Conservation (phyloP, 371 early-diverging fungal species). For the Actinomortierella ambigua region DNA sequence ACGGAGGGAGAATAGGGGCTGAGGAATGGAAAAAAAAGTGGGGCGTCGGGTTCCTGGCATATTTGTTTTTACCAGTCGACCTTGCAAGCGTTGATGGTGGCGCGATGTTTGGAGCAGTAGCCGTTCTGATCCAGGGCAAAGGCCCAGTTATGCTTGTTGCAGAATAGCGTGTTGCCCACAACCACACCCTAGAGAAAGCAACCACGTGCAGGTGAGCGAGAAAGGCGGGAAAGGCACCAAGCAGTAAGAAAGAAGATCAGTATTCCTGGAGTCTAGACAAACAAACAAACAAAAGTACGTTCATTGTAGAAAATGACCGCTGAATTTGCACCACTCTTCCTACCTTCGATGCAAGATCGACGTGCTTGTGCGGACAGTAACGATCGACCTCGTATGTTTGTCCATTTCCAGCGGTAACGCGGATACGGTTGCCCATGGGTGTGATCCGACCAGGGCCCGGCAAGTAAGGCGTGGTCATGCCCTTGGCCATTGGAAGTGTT, state of each 20-base stretch:
- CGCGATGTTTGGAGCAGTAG: constrained; percentile 51
- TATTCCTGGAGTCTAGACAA: neutral
- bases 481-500: constrained; percentile 20
- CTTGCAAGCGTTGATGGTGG: constrained; percentile 61
- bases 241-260: neutral
- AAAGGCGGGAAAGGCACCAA: too few species aligned
- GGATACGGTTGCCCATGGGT: constrained; percentile 56
- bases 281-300: neutral
- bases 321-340: neutral
- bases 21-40: neutral
- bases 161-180: constrained; percentile 59
- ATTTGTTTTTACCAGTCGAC: constrained; percentile 64
- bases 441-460: constrained; percentile 44
- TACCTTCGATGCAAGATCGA: constrained; percentile 63
- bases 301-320: neutral
- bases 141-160: constrained; percentile 72
- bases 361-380: constrained; percentile 71
- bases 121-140: constrained; percentile 58
- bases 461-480: neutral
- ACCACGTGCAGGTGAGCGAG: too few species aligned
- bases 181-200: constrained; percentile 58
- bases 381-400: constrained; percentile 69
- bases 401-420: constrained; percentile 57
- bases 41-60: neutral
- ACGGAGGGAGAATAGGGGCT: too few species aligned